Evolutionary conservation across 768 basidiomycete genomes (phyloP).

Genomic region (Infundibulicybe gibba): DNA sequence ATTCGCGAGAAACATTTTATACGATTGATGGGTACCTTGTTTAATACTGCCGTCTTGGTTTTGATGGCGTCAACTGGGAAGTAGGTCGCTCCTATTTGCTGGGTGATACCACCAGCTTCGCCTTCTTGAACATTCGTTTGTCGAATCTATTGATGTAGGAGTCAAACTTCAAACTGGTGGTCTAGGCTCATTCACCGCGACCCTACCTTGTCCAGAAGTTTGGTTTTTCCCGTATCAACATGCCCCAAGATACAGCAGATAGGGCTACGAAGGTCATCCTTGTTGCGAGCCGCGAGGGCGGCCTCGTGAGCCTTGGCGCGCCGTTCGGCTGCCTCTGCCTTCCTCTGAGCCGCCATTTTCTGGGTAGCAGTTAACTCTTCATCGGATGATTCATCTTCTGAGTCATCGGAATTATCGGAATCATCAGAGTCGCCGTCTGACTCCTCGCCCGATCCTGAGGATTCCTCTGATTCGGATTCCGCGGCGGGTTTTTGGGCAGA

Average conservation of each 20-base stretch:
- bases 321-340: conserved; percentile 82
- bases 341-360: conserved; percentile 63
- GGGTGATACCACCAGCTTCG: conserved; percentile 99
- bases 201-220: conserved; percentile 88
- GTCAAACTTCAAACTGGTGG: conserved; percentile 1
- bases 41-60: conserved; percentile 91
- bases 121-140: conserved; percentile 99
- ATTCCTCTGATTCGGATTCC: conserved; percentile 33
- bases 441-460: conserved; percentile 27
- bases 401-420: conserved; percentile 47
- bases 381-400: conserved; percentile 46
- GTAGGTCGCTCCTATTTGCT: conserved; percentile 99
- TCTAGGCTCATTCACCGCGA: conserved; percentile 1
- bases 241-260: conserved; percentile 99
- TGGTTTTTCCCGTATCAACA: conserved; percentile 99
- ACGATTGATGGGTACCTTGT: conserved; percentile 49
- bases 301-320: conserved; percentile 77
- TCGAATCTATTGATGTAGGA: conserved; percentile 66
- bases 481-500: not conserved
- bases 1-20: not conserved
- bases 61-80: conserved; percentile 96
- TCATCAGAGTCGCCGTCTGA: conserved; percentile 49
- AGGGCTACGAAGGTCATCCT: conserved; percentile 90
- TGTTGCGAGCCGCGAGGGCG: conserved; percentile 81
- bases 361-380: conserved; percentile 69